These are phyloP conservation scores for Vanrija sp. DNA, from an alignment of 1,284 basidiomycete species.

Conservation along the genomic window DNA sequence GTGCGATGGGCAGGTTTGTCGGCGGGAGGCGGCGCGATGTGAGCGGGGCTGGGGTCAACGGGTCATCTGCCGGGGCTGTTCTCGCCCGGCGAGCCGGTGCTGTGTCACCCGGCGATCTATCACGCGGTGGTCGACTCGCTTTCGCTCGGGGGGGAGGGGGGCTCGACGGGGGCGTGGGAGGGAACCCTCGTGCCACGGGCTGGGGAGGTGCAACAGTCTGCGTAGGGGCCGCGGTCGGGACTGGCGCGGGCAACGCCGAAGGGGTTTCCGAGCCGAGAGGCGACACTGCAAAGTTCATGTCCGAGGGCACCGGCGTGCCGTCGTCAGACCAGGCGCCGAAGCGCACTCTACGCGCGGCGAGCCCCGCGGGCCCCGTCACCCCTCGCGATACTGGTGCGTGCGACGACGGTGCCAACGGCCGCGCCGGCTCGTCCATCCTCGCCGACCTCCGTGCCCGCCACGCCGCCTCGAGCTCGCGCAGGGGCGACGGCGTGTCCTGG, in stretches of 20 bases:
- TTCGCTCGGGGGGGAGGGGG: not conserved
- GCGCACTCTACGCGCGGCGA: too few relatives aligned
- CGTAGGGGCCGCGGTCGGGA: not conserved
- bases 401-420: constrained; percentile 11
- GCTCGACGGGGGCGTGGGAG: constrained; percentile 8
- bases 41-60: not conserved
- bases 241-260: too few relatives aligned
- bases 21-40: constrained; percentile 27
- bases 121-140: not conserved
- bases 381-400: not conserved
- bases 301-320: too few relatives aligned
- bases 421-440: constrained; percentile 1
- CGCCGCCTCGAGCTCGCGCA: constrained; percentile 30
- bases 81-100: too few relatives aligned
- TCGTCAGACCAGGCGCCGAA: too few relatives aligned
- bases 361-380: too few relatives aligned
- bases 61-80: too few relatives aligned
- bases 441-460: constrained; percentile 24
- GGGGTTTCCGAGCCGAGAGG: too few relatives aligned
- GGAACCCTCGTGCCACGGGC: not conserved
- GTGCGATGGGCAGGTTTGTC: constrained; percentile 10
- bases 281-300: too few relatives aligned
- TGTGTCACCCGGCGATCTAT: too few relatives aligned
- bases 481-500: constrained; percentile 31
- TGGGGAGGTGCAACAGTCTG: not conserved